Evolutionary conservation across 2,329 filamentous ascomycete genomes (phyloP), one percentile per base, ranked within the genome.

Genomic region (Cladosporium oxysporum): DNA sequence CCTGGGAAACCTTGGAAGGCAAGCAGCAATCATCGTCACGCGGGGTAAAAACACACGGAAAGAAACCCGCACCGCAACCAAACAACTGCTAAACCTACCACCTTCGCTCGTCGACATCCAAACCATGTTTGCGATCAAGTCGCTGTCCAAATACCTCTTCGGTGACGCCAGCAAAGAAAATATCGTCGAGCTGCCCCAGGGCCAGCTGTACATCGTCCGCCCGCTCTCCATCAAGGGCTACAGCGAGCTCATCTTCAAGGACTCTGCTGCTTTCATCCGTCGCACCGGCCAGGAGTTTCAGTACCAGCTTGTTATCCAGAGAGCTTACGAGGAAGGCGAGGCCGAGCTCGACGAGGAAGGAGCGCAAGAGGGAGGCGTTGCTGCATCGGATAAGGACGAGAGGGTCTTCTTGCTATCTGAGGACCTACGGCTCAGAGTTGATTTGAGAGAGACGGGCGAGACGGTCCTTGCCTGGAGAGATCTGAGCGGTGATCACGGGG

Each of bases 391-490:
- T 74, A 92, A 93, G 73, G 96, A 99, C 89, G 95, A 99, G 81
- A 97, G 97, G 83, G 94, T 90, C 0, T 99, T 98, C 76, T 80
- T 98, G 58, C 88, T 99, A n/a, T 94, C 98, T 85, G 90, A 97
- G 78, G 87, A 88, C 63, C 84, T 99, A 44, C 92, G 92, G 75
- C 92, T 99, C 74, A 90, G 94, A 66, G 90, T 92, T 52, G 92
- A 96, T 76, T 86, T 90, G 69, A 87, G 93, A 69, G 88, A 92
- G 69, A 88, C 88, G 44, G 91, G 91, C 26, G 91, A 96, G 72
- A 92, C 91, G 74, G 89, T 98, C 10, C 86, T 99, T 69, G 94
- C 94, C 67, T 99, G 95, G 95, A 90, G 91, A 71, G 95, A 99
- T 76, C 81, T 98, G 67, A 97, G 93, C 73, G 95, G 95, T 65